Base-by-base conservation (phyloP, 208 protist species). In the Herpetomonas samuelpessoai region DNA sequence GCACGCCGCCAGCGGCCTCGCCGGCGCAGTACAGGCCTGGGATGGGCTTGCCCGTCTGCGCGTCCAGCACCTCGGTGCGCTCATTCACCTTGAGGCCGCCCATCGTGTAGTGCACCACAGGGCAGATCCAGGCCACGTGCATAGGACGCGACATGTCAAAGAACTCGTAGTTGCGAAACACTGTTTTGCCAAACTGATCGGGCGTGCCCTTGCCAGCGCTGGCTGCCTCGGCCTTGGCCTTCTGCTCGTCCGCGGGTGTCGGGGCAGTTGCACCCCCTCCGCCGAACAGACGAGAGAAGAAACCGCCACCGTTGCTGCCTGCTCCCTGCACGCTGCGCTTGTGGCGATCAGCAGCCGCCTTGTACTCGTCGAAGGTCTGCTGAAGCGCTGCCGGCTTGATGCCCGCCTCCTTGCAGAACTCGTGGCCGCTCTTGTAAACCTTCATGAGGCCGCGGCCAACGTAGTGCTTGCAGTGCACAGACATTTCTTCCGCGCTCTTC, bases 41-140 rank as follows among this genome's bases (percentile, higher is more conserved):
- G 38, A 98, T 85, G 22, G 76, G 50, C 29, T 65, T 75, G 21
- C 56, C 28, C 10, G 65, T 46, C 22, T 22, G 26, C 14, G 26
- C 60, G 29, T 74, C 53, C 0, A 98, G 72, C 30, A 98, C 83
- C 51, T 79, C 61, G 7, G 72, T 78, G 12, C 81, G 31, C 19
- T 61, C 24, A 68, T 92, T 86, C 31, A 98, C 84, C 2, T 55
- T 25, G 19, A 98, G 25, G 39, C 97, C 97, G 46, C 97, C 97
- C 96, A 98, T 97, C 19, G 85, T 97, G 83, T 99, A 99, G 80
- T 99, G 97, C 62, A 98, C 76, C 16, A 85, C 77, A 18, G 97
- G 97, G 22, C 91, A 95, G 41, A 98, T 77, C 29, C 75, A 63
- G 31, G 84, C 81, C 27, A 86, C 83, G 71, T 96, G 78, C 24